Evolutionary conservation across 495 filamentous ascomycete genomes (phyloP).

Genomic region (Saxispiralis lemnorum): DNA sequence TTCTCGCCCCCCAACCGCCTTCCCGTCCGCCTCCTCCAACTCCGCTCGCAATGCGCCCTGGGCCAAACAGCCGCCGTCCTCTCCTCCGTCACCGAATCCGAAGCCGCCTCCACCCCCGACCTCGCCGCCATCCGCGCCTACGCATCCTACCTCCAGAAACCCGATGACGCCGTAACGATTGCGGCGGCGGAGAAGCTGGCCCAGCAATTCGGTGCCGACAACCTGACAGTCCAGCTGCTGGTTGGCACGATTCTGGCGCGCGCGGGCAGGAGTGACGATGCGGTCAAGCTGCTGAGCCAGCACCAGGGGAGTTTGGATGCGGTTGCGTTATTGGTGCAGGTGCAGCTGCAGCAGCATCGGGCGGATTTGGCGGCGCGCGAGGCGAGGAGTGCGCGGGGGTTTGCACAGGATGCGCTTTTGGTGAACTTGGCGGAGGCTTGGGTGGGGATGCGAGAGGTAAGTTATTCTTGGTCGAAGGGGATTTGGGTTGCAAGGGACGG

Average conservation of each 20-base stretch:
- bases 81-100: conserved; percentile 43
- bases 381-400: conserved; percentile 71
- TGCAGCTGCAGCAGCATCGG: conserved; percentile 79
- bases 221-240: conserved; percentile 63
- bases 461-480: too few species aligned
- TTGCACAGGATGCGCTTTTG: conserved; percentile 86
- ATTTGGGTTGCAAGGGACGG: too few species aligned
- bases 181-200: conserved; percentile 53
- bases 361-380: conserved; percentile 80
- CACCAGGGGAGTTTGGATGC: conserved; percentile 72
- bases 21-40: conserved; percentile 59
- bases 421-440: conserved; percentile 92
- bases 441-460: conserved; percentile 74
- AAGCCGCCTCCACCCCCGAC: conserved; percentile 48
- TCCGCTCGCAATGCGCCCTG: conserved; percentile 66
- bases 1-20: conserved; percentile 61
- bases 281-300: conserved; percentile 54
- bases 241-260: conserved; percentile 61
- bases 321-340: conserved; percentile 43
- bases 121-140: conserved; percentile 61
- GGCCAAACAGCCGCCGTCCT: conserved; percentile 58
- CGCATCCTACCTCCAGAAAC: conserved; percentile 45
- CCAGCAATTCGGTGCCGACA: conserved; percentile 43
- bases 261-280: conserved; percentile 65
- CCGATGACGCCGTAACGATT: conserved; percentile 28